phyloP scores from a whole-genome alignment of 2,329 filamentous ascomycete genomes.

The Didymella exigua region DNA sequence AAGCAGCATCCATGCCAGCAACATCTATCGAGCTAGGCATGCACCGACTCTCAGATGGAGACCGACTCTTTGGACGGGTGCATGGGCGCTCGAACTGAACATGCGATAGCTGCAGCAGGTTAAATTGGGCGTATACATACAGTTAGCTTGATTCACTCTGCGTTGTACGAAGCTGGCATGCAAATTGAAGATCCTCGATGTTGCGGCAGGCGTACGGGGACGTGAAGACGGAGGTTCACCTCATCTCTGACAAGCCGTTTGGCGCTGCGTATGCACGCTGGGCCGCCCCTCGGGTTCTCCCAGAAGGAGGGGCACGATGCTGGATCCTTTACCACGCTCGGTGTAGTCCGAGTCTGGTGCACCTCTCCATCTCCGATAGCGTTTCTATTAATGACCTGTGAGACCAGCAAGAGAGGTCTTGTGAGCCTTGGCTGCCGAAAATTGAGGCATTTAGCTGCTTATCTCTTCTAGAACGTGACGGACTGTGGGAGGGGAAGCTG shows the following conservation, averaged over 20 bases:
- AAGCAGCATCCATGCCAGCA: background rate
- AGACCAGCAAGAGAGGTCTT: background rate
- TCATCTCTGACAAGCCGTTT: conserved; percentile 7
- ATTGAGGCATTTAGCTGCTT: conserved; percentile 13
- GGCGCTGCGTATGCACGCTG: conserved; percentile 8
- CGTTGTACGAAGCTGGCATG: conserved; percentile 11
- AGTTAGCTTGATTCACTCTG: conserved; percentile 1
- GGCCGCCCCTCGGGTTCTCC: conserved; percentile 5
- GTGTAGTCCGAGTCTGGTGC: background rate
- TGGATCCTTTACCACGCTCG: background rate
- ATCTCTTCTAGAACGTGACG: background rate
- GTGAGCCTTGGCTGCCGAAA: conserved; percentile 2
- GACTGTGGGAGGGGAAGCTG: background rate
- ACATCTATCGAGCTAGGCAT: conserved; percentile 6
- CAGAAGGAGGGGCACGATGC: conserved; percentile 8
- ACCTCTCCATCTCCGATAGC: background rate
- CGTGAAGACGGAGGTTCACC: conserved; percentile 2
- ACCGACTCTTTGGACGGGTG: background rate
- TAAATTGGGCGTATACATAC: background rate
- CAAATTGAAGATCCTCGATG: background rate
- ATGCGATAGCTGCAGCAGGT: conserved; percentile 9
- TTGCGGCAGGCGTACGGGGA: background rate
- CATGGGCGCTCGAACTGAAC: background rate
- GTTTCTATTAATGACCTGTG: background rate
- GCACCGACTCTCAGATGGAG: conserved; percentile 3